Conservation (phyloP, 257 asterid species). For the Striga asiatica region DNA sequence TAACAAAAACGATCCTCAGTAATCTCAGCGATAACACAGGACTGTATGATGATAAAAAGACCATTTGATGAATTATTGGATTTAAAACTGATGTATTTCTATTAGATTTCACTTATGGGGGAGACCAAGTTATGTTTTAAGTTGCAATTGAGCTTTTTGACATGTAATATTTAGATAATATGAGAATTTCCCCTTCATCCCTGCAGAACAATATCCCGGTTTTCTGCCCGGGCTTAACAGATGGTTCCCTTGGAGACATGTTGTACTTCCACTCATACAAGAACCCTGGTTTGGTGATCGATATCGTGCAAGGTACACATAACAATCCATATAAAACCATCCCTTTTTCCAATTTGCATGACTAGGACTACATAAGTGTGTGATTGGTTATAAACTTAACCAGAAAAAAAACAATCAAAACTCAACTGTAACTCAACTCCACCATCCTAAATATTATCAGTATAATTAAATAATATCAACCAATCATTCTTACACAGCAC, state of each 20-base stretch:
- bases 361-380: background rate
- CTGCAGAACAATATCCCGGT: slow-evolving; percentile 78
- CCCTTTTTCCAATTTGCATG: slow-evolving; percentile 1
- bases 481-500: too few relatives aligned
- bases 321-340: background rate
- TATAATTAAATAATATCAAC: too few relatives aligned
- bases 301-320: slow-evolving; percentile 71
- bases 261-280: slow-evolving; percentile 74
- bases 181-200: slow-evolving; percentile 1
- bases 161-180: background rate
- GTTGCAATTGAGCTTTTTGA: background rate
- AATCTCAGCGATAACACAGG: background rate
- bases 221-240: slow-evolving; percentile 89
- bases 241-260: slow-evolving; percentile 96
- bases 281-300: slow-evolving; percentile 71
- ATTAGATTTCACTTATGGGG: background rate
- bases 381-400: slow-evolving; percentile 14
- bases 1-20: background rate
- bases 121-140: background rate
- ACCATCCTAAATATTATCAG: too few relatives aligned
- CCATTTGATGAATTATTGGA: background rate
- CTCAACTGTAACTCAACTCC: too few relatives aligned
- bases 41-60: background rate
- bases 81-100: background rate
- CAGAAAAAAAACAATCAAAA: too few relatives aligned